A percentile compares a stretch with the other conserved stretches of the same genome.
phyloP scores from a whole-genome alignment of 257 asterid genomes.

The Solanum clarkiae region DNA sequence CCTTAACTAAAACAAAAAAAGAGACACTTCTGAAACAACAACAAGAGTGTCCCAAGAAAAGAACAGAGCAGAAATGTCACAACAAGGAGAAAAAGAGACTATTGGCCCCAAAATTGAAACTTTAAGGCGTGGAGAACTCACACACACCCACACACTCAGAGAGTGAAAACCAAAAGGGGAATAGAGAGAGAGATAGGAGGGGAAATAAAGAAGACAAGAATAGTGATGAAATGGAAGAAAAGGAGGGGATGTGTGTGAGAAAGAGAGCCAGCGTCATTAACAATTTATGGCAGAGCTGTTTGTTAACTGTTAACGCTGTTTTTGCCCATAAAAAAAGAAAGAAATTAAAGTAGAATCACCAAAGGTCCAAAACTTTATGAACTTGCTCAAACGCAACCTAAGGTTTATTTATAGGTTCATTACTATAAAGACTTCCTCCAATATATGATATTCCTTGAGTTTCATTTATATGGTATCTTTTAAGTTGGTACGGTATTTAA shows the following conservation, averaged over 20 bases:
- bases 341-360: not conserved
- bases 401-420: too few relatives aligned
- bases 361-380: too few relatives aligned
- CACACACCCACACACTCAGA: not conserved
- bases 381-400: too few relatives aligned
- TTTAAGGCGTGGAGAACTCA: not conserved
- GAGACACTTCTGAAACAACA: slow-evolving; percentile 21
- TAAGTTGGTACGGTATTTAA: too few relatives aligned
- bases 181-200: not conserved
- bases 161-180: not conserved
- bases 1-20: slow-evolving; percentile 9
- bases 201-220: not conserved
- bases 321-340: not conserved
- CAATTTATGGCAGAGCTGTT: not conserved
- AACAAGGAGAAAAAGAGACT: not conserved
- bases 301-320: not conserved
- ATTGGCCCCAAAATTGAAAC: not conserved
- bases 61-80: not conserved
- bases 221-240: not conserved
- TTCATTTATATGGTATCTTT: too few relatives aligned
- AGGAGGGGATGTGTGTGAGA: not conserved
- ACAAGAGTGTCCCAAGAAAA: slow-evolving; percentile 4
- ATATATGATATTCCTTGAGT: too few relatives aligned
- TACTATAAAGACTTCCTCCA: too few relatives aligned
- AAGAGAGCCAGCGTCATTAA: not conserved